A percentile compares a stretch with the other conserved stretches of the same genome.
Conservation (phyloP, 257 asterid species). For the Jaltomata sinuosa region DNA sequence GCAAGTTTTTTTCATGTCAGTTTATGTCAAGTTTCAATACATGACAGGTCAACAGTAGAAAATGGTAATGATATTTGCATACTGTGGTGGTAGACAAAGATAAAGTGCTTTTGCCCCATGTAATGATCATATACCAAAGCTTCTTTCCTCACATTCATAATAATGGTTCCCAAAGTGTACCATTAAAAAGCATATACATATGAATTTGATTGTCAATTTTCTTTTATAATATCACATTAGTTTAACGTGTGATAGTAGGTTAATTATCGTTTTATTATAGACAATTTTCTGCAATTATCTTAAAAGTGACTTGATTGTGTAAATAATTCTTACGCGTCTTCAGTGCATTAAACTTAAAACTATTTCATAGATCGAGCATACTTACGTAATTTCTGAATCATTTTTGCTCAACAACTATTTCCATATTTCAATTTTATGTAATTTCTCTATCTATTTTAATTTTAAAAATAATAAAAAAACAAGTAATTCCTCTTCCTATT, state of each 20-base stretch:
- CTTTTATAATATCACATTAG: neutral
- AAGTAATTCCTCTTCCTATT: neutral
- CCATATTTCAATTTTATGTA: neutral
- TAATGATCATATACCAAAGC: neutral
- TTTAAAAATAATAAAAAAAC: too few relatives aligned
- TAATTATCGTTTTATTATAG: neutral
- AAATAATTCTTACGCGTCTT: neutral
- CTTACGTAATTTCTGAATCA: neutral
- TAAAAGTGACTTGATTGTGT: neutral
- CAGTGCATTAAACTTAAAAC: neutral
- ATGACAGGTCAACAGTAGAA: neutral
- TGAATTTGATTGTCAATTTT: neutral
- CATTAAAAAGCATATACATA: neutral
- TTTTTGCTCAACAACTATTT: neutral
- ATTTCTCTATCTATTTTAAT: neutral
- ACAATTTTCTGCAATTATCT: neutral
- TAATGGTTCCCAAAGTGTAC: neutral
- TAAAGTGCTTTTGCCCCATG: neutral
- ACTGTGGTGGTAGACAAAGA: neutral
- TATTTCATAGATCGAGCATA: neutral
- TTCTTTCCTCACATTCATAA: neutral
- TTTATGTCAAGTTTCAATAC: neutral
- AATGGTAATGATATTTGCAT: neutral
- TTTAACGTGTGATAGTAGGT: neutral
- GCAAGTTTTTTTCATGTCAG: neutral